These are phyloP conservation scores for Lineolata rhizophorae DNA, from an alignment of 495 filamentous ascomycete genomes.

Conservation along the genomic window DNA sequence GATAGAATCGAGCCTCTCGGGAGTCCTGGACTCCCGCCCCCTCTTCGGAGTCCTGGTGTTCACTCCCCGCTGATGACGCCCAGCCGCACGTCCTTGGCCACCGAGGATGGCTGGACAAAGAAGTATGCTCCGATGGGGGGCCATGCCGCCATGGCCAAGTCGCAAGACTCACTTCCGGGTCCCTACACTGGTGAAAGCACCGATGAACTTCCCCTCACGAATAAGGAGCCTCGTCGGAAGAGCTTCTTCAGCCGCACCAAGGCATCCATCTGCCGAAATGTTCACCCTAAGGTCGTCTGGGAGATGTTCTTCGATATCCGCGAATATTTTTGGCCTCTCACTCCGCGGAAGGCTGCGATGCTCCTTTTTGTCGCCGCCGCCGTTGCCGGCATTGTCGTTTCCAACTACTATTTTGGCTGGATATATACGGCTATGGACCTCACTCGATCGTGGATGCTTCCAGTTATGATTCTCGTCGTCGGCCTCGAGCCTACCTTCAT, in stretches of 20 bases:
- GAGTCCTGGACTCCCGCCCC: too few relatives aligned
- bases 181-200: too few relatives aligned
- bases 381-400: conserved; percentile 1
- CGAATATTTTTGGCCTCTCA: background rate
- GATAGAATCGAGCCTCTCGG: too few relatives aligned
- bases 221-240: too few relatives aligned
- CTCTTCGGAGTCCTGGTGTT: too few relatives aligned
- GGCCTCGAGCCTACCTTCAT: background rate
- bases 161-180: too few relatives aligned
- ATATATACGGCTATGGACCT: background rate
- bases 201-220: too few relatives aligned
- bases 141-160: too few relatives aligned
- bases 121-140: too few relatives aligned
- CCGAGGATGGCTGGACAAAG: too few relatives aligned
- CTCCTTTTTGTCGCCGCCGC: background rate
- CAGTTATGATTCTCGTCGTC: background rate
- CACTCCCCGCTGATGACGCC: too few relatives aligned
- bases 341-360: background rate
- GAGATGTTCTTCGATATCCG: background rate
- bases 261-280: background rate
- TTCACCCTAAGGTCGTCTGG: background rate
- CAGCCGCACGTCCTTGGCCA: too few relatives aligned
- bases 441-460: background rate
- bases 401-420: background rate
- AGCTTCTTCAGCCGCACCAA: background rate